These are phyloP conservation scores for Arthroderma sp. DNA, from an alignment of 2,329 filamentous ascomycete genomes.

Conservation along the genomic window DNA sequence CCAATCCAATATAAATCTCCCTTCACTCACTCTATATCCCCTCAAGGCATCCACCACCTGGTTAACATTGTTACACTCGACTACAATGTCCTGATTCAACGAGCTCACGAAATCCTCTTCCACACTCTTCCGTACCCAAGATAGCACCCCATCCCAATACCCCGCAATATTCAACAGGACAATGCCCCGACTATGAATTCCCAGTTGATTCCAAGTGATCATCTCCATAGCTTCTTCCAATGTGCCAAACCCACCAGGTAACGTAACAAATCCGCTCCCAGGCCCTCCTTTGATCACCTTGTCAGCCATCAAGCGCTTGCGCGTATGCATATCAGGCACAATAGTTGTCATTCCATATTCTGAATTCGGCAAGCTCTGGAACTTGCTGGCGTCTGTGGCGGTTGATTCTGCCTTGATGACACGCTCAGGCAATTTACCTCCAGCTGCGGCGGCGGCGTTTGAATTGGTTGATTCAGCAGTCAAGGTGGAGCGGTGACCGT, in stretches of 20 bases:
- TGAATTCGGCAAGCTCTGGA: slow-evolving; percentile 17
- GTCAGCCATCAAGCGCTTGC: slow-evolving; percentile 85
- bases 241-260: slow-evolving; percentile 84
- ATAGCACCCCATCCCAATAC: slow-evolving; percentile 78
- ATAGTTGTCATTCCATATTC: slow-evolving; percentile 74
- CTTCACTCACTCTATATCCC: slow-evolving; percentile 62
- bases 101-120: slow-evolving; percentile 61
- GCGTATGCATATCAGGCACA: slow-evolving; percentile 89
- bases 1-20: slow-evolving; percentile 74
- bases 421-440: slow-evolving; percentile 36
- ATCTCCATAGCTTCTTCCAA: slow-evolving; percentile 95
- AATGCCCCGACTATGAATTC: slow-evolving; percentile 71
- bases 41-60: slow-evolving; percentile 58
- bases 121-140: slow-evolving; percentile 68
- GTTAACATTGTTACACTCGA: slow-evolving; percentile 58
- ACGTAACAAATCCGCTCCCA: slow-evolving; percentile 76
- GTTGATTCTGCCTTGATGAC: slow-evolving; percentile 39
- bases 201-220: slow-evolving; percentile 87
- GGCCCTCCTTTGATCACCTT: slow-evolving; percentile 70
- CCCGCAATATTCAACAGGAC: slow-evolving; percentile 77
- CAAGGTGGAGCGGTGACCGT: slow-evolving; percentile 15
- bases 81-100: slow-evolving; percentile 61
- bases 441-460: slow-evolving; percentile 30
- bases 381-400: slow-evolving; percentile 15
- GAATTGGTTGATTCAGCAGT: slow-evolving; percentile 5